Conservation (phyloP, 106 monocot genomes). For the Alisma plantagoaquatica region DNA sequence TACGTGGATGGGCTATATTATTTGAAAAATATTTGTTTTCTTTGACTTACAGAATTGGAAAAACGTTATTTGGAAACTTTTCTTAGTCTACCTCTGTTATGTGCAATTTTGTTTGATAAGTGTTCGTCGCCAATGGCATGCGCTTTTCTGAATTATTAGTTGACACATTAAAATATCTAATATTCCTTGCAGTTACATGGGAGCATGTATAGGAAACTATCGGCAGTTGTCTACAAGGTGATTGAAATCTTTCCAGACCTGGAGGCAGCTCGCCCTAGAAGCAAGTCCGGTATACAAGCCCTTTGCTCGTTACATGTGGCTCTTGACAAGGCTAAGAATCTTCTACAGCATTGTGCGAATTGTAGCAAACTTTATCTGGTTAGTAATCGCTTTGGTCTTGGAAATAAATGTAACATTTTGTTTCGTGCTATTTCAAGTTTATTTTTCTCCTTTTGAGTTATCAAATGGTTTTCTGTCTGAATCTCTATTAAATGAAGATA, state of each 20-base stretch:
- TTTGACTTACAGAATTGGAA: no score
- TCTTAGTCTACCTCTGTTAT: not conserved
- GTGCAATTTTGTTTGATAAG: no score
- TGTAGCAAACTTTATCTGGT: constrained; percentile 95
- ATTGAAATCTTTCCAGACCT: constrained; percentile 64
- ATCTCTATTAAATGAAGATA: no score
- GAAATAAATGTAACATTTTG: no score
- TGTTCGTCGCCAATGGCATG: no score
- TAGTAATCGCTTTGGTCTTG: constrained; percentile 5
- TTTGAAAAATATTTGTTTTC: no score
- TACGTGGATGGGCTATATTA: no score
- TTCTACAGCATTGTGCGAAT: constrained; percentile 80
- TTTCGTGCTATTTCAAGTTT: not conserved
- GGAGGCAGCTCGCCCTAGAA: constrained; percentile 79
- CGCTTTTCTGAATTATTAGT: no score
- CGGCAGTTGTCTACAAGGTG: constrained; percentile 49
- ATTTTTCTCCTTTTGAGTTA: not conserved
- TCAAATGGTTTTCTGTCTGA: not conserved
- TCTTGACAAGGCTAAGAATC: constrained; percentile 70
- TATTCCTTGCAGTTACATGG: constrained; percentile 79
- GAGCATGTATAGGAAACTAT: constrained; percentile 47
- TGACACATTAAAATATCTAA: no score
- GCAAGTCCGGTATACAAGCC: constrained; percentile 86
- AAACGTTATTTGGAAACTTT: not conserved
- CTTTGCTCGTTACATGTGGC: constrained; percentile 77